phyloP scores from a whole-genome alignment of 2,329 filamentous ascomycete genomes.

The Fusarium marasasianum region DNA sequence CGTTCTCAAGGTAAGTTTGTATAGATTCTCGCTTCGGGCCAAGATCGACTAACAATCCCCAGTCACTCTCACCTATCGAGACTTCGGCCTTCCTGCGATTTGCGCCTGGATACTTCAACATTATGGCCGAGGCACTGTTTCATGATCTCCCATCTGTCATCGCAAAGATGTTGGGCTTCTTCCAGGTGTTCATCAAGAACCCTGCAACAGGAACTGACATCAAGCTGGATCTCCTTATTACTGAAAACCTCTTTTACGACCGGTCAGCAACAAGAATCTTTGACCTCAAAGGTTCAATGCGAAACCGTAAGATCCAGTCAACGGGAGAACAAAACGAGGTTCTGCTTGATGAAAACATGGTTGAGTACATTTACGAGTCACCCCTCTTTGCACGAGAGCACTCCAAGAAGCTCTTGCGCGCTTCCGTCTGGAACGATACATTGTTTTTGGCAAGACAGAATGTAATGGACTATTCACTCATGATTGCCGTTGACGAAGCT shows the following conservation, averaged over 20 bases:
- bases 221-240: slow-evolving; percentile 91
- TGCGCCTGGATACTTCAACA: slow-evolving; percentile 95
- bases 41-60: slow-evolving; percentile 42
- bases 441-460: slow-evolving; percentile 93
- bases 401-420: slow-evolving; percentile 90
- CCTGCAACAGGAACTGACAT: slow-evolving; percentile 90
- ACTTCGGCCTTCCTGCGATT: slow-evolving; percentile 95
- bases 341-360: slow-evolving; percentile 96
- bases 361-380: slow-evolving; percentile 98
- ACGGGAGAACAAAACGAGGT: slow-evolving; percentile 98
- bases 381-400: slow-evolving; percentile 96
- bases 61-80: slow-evolving; percentile 89
- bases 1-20: slow-evolving; percentile 73
- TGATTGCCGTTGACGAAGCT: slow-evolving; percentile 95
- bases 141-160: slow-evolving; percentile 96
- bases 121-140: slow-evolving; percentile 96
- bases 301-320: slow-evolving; percentile 95
- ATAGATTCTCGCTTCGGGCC: neutral
- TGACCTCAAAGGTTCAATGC: slow-evolving; percentile 97
- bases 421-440: slow-evolving; percentile 97
- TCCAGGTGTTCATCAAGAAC: slow-evolving; percentile 97
- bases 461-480: slow-evolving; percentile 98
- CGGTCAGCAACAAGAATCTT: slow-evolving; percentile 89
- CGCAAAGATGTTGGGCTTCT: slow-evolving; percentile 98
- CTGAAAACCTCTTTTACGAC: slow-evolving; percentile 99